Evolutionary conservation across 2,329 filamentous ascomycete species (phyloP).

Genomic region (Camillea tinctor): DNA sequence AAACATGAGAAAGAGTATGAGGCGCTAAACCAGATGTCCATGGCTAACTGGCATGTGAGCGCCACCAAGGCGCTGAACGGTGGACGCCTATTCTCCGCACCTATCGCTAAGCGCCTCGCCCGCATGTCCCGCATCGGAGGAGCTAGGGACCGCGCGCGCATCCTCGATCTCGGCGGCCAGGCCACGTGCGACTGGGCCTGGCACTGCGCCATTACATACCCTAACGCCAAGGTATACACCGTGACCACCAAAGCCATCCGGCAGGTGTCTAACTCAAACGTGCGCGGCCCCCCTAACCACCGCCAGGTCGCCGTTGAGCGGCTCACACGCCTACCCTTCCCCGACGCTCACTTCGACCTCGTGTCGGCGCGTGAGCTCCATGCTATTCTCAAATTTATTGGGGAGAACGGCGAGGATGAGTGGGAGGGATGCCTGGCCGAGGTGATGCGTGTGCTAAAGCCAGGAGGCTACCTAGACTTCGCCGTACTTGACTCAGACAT

Average conservation of each 20-base stretch:
- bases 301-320: slow-evolving; percentile 75
- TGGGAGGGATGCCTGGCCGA: slow-evolving; percentile 84
- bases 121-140: slow-evolving; percentile 52
- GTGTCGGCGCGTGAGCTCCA: slow-evolving; percentile 87
- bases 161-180: slow-evolving; percentile 85
- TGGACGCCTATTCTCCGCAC: slow-evolving; percentile 62
- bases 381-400: slow-evolving; percentile 73
- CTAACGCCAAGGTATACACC: slow-evolving; percentile 83
- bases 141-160: slow-evolving; percentile 56
- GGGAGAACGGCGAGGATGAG: slow-evolving; percentile 72
- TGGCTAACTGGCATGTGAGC: slow-evolving; percentile 61
- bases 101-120: slow-evolving; percentile 61
- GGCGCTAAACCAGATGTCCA: slow-evolving; percentile 69
- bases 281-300: slow-evolving; percentile 85
- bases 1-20: slow-evolving; percentile 76
- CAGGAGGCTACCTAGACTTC: slow-evolving; percentile 90
- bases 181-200: slow-evolving; percentile 92
- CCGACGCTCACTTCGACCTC: slow-evolving; percentile 82
- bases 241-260: slow-evolving; percentile 72
- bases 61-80: slow-evolving; percentile 62
- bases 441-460: slow-evolving; percentile 88
- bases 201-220: slow-evolving; percentile 85
- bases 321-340: slow-evolving; percentile 81
- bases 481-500: slow-evolving; percentile 87
- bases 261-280: slow-evolving; percentile 69